Base-by-base conservation (phyloP, 495 filamentous ascomycete species). In the Barbatosphaeria neglecta region DNA sequence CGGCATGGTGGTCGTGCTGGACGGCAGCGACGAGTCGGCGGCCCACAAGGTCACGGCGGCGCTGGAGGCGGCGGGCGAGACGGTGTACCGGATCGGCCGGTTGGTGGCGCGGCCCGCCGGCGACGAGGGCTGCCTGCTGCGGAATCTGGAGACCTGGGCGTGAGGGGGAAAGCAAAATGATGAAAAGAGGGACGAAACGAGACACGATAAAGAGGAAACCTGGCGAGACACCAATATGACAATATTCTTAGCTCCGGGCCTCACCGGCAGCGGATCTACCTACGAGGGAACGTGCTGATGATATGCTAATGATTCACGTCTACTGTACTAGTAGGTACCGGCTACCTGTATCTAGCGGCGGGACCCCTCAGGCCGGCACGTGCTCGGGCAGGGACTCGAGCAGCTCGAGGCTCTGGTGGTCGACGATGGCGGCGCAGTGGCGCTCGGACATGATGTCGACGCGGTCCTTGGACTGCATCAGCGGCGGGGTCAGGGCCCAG, bases 1-100 rank as follows among this genome's bases (percentile, higher is more conserved):
- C 19, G 92, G 92, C 41, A 95, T 97, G 86, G 83, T 96, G 4
- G 39, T 41, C 1, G 39, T 22, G 15, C 60, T 90, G 7, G 88
- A 86, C 7, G 87, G 95, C 0, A 71, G 69, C 17, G 62, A 67
- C 50, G 76, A 59, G 37, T n/a, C n/a, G n/a, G 68, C 80, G 43
- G 77, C 55, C 0, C 72, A 78, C 23, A 66, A 66, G 41, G 76
- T 78, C 3, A 64, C 73, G 20, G 52, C 51, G 33, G 67, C 73
- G 7, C 62, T 95, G 31, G 62, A 74, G 58, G 64, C 59, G 17
- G 67, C 73, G 23, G 92, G 89, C 11, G 90, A 98, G 74, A 82
- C 57, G 31, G 84, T 90, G 15, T 84, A 77, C 52, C 65, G 59
- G n/a, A 76, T 96, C 50, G 92, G 92, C 20, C 76, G 66, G 59